phyloP scores from a whole-genome alignment of 2,329 filamentous ascomycete genomes.

The Calonectria multiphialidica region DNA sequence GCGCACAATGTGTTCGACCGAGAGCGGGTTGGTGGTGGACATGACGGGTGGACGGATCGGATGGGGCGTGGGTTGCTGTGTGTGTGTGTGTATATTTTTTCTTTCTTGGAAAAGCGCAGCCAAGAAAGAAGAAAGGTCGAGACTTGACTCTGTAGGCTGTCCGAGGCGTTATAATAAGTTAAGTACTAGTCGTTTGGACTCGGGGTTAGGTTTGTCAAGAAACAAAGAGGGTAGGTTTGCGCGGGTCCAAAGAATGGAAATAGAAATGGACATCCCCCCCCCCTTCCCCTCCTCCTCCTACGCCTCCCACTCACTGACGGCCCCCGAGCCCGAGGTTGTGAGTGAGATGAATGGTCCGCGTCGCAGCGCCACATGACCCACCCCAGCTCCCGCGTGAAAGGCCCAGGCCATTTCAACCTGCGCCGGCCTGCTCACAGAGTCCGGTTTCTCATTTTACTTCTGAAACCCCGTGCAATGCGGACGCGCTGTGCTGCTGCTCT shows the following conservation, averaged over 20 bases:
- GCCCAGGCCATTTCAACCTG: background rate
- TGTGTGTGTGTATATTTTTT: background rate
- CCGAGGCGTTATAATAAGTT: background rate
- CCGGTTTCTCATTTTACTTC: background rate
- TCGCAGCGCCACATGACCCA: constrained; percentile 8
- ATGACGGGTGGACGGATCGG: background rate
- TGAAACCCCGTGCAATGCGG: constrained; percentile 1
- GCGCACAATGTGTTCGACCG: constrained; percentile 36
- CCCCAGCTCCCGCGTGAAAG: background rate
- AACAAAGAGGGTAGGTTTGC: background rate
- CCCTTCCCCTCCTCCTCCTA: background rate
- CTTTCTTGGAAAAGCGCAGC: background rate
- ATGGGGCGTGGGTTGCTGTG: background rate
- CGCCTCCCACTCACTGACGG: background rate
- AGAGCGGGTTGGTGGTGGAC: background rate
- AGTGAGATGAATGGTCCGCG: constrained; percentile 9
- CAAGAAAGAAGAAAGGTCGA: background rate
- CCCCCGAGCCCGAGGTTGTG: background rate
- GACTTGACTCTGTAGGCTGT: background rate
- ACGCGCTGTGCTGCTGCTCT: background rate
- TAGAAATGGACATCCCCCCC: background rate
- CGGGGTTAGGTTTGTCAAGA: no score
- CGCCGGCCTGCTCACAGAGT: background rate
- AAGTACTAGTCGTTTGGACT: no score
- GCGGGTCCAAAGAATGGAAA: background rate